These are phyloP conservation scores for Smithsoniella earleae DNA, from an alignment of 163 green algal species.

Conservation along the genomic window DNA sequence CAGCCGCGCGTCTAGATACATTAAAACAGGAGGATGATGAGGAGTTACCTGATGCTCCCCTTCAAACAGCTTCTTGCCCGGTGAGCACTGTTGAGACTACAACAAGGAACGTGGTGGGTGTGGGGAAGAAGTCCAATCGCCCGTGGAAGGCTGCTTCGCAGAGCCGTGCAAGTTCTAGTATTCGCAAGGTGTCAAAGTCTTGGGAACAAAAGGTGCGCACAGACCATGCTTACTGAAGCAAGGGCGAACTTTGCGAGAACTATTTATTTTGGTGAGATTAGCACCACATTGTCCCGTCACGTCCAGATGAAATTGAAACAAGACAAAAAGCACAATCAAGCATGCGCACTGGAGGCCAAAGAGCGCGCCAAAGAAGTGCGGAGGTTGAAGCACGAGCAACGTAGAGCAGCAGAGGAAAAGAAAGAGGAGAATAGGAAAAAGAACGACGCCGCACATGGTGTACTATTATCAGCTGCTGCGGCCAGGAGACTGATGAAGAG, in stretches of 20 bases:
- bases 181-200: background rate
- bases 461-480: background rate
- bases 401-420: background rate
- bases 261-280: too few relatives aligned
- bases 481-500: constrained; percentile 23
- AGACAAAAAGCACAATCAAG: background rate
- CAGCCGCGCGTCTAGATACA: background rate
- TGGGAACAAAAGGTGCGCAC: constrained; percentile 21
- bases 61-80: too few relatives aligned
- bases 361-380: background rate
- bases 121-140: constrained; percentile 5
- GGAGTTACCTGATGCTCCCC: background rate
- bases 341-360: background rate
- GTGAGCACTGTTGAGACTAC: too few relatives aligned
- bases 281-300: too few relatives aligned
- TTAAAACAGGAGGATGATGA: background rate
- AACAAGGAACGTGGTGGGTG: background rate
- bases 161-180: background rate
- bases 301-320: constrained; percentile 6
- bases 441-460: background rate
- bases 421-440: constrained; percentile 8
- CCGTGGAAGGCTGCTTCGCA: background rate
- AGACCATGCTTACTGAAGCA: too few relatives aligned
- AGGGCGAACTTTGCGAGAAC: too few relatives aligned
- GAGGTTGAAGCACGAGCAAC: background rate